These are phyloP conservation scores for Triticum dicoccoides DNA, from an alignment of 176 grass and related monocot species.

Conservation along the genomic window DNA sequence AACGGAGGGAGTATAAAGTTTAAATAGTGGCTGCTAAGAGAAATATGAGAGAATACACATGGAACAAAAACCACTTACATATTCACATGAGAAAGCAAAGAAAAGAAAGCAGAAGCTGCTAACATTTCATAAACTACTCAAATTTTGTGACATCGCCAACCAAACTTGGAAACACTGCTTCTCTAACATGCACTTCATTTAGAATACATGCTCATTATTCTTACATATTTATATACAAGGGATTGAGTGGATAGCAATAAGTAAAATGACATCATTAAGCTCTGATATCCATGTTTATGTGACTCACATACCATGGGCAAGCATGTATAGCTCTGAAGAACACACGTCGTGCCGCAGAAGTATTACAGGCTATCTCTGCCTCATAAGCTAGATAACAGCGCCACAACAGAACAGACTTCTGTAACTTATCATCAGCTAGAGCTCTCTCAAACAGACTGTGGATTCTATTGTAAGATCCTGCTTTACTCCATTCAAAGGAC, in stretches of 20 bases:
- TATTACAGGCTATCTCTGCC: slow-evolving; percentile 61
- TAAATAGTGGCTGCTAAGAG: neutral
- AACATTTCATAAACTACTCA: slow-evolving; percentile 5
- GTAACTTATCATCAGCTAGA: slow-evolving; percentile 71
- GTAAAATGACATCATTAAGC: slow-evolving; percentile 2
- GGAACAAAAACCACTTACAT: neutral
- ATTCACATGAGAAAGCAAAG: neutral
- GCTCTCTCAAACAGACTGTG: slow-evolving; percentile 93
- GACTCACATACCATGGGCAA: slow-evolving; percentile 74
- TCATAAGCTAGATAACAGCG: slow-evolving; percentile 86
- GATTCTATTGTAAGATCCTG: slow-evolving; percentile 80
- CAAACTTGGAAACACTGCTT: neutral
- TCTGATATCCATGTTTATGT: neutral
- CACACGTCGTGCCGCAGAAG: slow-evolving; percentile 64
- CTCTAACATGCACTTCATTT: neutral
- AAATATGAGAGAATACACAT: neutral
- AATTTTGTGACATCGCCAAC: neutral
- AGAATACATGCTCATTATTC: neutral
- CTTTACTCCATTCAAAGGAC: slow-evolving; percentile 77
- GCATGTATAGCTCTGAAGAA: slow-evolving; percentile 99
- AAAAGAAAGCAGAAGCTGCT: neutral
- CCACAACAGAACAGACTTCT: slow-evolving; percentile 94
- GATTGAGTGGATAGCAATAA: neutral
- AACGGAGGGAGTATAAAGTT: neutral
- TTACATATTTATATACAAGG: neutral